Base-by-base conservation (phyloP, 179 eudicot species). In the Pouteria campechiana region DNA sequence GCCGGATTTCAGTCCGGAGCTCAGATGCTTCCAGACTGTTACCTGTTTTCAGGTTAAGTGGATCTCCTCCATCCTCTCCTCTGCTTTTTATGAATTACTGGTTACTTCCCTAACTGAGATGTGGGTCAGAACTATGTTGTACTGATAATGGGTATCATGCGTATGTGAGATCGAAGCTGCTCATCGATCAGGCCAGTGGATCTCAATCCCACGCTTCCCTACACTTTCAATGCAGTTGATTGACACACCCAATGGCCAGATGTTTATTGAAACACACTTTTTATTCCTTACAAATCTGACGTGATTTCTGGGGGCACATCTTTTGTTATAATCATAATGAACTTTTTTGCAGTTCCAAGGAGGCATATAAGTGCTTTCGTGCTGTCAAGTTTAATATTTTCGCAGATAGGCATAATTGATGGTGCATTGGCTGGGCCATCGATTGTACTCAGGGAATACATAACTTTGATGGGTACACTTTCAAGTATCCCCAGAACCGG, bases 311-410 rank as follows among this genome's bases (percentile, higher is more conserved):
- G 77, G 65, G 46, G 51, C 55, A 61, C 59, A 79, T 67, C 70
- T 67, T 65, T 74, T 74, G 64, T 68, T 59, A 74, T 70, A 68
- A 73, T 68, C 80, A 80, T 89, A 76, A 62, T 60, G 68, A 79
- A 76, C n/a, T 84, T 66, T 86, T 79, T 79, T 70, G 82, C 82
- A 62, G 76, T 82, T 74, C 70, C 96, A 32, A 81, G 79, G 67
- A 74, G 98, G 74, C 67, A 60, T 17, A 73, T 65, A 13, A 60
- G 70, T 40, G 54, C 75, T 21, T 32, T 67, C 25, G 51, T 86
- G 45, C 52, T 86, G 36, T 68, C 94, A 36, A 56, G 72, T 58
- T 67, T 42, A 58, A 43, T 74, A 12, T 73, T 72, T 29, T 60
- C 90, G 29, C 72, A 57, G 44, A 25, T 42, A 19, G 30, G 48